Evolutionary conservation across 495 filamentous ascomycete genomes (phyloP).

Genomic region (Daldinia bambusicola): DNA sequence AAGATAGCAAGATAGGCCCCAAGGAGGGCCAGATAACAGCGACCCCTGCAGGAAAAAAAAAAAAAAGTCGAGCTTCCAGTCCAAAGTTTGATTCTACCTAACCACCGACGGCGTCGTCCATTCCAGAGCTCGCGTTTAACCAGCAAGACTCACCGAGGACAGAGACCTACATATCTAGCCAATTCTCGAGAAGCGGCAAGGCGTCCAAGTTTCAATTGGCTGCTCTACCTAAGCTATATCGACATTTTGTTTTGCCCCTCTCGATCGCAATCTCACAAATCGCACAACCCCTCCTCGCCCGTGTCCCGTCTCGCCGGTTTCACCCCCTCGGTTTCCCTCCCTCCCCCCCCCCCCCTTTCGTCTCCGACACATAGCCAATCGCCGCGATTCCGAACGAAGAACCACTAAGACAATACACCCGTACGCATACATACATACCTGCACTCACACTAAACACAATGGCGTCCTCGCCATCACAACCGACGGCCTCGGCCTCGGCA

Average conservation of each 20-base stretch:
- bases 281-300: not conserved
- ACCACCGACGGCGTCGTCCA: not conserved
- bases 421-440: not conserved
- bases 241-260: not conserved
- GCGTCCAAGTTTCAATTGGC: not conserved
- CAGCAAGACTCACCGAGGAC: not conserved
- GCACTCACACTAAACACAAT: not conserved
- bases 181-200: not conserved
- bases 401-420: not conserved
- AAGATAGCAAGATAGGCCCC: not conserved
- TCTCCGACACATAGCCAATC: not conserved
- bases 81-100: slow-evolving; percentile 10
- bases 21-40: not conserved
- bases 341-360: not conserved
- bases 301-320: not conserved
- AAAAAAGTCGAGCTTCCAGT: slow-evolving; percentile 15
- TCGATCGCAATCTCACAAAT: not conserved
- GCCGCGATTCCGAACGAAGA: slow-evolving; percentile 23
- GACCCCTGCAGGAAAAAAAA: slow-evolving; percentile 17
- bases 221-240: not conserved
- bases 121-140: not conserved
- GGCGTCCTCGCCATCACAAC: slow-evolving; percentile 12
- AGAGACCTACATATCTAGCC: not conserved
- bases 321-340: too few species aligned
- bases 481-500: not conserved